Base-by-base conservation (phyloP, 768 basidiomycete genomes). In the Kwoniella shandongensis region DNA sequence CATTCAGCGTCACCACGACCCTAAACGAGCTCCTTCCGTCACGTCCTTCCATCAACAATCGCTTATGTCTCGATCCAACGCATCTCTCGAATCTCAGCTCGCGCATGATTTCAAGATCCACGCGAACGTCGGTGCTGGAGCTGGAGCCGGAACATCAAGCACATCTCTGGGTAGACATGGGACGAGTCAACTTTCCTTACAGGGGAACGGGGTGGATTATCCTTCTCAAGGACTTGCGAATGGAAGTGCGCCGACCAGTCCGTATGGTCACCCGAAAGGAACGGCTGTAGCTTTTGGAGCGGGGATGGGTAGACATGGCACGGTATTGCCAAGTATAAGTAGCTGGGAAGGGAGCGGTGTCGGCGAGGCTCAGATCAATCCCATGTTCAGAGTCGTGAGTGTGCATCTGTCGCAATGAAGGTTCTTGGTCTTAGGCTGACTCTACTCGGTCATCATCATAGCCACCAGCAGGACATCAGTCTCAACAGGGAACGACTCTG, bases 361-460 rank as follows among this genome's bases (percentile, higher is more conserved):
- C 40, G 36, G 27, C 22, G 59, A 40, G 20, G 57, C 32, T 2
- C 55, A 61, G 12, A 70, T 72, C 54, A 74, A 72, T 42, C 71
- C 71, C 17, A 76, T 74, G 75, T 76, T 74, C 59, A 60, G 66
- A 49, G 71, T 76, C 36, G 71, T 73, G 39, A 67, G 69, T 69
- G 3, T 3, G 20, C 41, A 7, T 51, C 27, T 44, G 32, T 7
- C 46, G 27, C n/a, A n/a, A n/a, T n/a, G n/a, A n/a, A n/a, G n/a
- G n/a, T 27, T 38, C 49, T 47, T 27, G 36, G 22, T 42, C 51
- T 50, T 23, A 15, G 27, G 23, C 36, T 23, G 36, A 44, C 13
- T 45, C 30, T 29, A 13, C 7, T n/a, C 25, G 20, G 18, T 22
- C 18, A 23, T 51, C 20, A 30, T 23, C 5, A 20, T 57, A 74